Conservation (phyloP, 2,329 filamentous ascomycete genomes). For the Fusarium burgessii region DNA sequence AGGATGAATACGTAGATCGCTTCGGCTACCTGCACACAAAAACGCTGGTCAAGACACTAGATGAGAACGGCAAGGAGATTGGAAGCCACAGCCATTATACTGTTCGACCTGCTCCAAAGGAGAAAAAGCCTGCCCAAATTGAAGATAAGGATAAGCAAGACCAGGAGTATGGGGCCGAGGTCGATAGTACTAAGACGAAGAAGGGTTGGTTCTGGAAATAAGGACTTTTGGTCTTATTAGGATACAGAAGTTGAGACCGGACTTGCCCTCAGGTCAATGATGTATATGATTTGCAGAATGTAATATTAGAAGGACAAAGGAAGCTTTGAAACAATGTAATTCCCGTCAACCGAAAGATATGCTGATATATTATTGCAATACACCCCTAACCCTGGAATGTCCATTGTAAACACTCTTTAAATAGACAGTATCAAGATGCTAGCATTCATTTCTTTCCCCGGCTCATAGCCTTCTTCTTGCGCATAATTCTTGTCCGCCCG, state of each 20-base stretch:
- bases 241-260: background rate
- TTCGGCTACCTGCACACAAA: slow-evolving; percentile 59
- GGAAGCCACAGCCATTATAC: slow-evolving; percentile 53
- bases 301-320: slow-evolving; percentile 11
- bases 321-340: background rate
- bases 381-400: slow-evolving; percentile 3
- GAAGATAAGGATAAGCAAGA: slow-evolving; percentile 30
- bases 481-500: slow-evolving; percentile 82
- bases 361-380: slow-evolving; percentile 13
- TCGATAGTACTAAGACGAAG: slow-evolving; percentile 44
- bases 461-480: slow-evolving; percentile 71
- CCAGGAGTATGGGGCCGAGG: slow-evolving; percentile 16
- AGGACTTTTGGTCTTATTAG: background rate
- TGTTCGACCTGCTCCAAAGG: slow-evolving; percentile 48
- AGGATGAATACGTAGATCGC: slow-evolving; percentile 57
- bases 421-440: slow-evolving; percentile 34
- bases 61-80: slow-evolving; percentile 57
- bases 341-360: background rate
- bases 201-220: slow-evolving; percentile 59
- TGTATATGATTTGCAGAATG: slow-evolving; percentile 27
- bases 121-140: slow-evolving; percentile 14
- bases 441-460: slow-evolving; percentile 50
- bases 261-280: slow-evolving; percentile 27
- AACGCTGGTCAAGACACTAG: slow-evolving; percentile 55
- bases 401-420: slow-evolving; percentile 30